Base-by-base conservation (phyloP, 768 basidiomycete species). In the Imleria badia region DNA sequence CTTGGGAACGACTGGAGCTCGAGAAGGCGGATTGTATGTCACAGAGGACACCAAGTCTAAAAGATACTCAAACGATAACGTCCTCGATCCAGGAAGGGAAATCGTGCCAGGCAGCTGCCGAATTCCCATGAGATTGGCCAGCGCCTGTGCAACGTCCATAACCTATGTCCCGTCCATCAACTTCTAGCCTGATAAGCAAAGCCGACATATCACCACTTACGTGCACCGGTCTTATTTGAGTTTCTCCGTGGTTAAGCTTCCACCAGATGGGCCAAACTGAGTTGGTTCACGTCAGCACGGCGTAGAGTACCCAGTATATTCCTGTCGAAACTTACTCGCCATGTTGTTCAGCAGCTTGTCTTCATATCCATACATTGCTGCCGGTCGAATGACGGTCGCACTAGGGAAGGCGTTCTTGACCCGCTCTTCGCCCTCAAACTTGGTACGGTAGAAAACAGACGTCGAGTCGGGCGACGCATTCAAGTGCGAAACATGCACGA, bases 401-500 rank as follows among this genome's bases (percentile, higher is more conserved):
- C 76, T 78, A 3, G 89, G 88, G 78, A 94, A 98, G 4, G 78
- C 89, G 49, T 82, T 81, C 68, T 84, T 85, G 58, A 98, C 94
- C 47, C 81, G 84, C 60, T 87, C 84, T 73, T 99, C 97, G 33
- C 95, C 96, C 61, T 86, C 86, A 35, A 85, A 89, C 70, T 98
- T 98, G 55, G 92, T 82, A 55, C 84, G 83, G 75, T 98, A 98
- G 72, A 93, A 91, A 45, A 77, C 78, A 45, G 94, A 96, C 2
- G 81, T 66, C 12, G 95, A 97, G 60, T 83, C 77, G 19, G 81
- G 75, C 33, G 86, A 81, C 22, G 96, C 95, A 72, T 98, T 95
- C 58, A 99, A 73, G 72, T 99, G 97, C 12, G 97, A 98, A 58
- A 99, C 83, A 64, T 98, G 97, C 42, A 98, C 83, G 50, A 99